Conservation (phyloP, 176 grass and related monocot species). For the Rhynchospora pubera region DNA sequence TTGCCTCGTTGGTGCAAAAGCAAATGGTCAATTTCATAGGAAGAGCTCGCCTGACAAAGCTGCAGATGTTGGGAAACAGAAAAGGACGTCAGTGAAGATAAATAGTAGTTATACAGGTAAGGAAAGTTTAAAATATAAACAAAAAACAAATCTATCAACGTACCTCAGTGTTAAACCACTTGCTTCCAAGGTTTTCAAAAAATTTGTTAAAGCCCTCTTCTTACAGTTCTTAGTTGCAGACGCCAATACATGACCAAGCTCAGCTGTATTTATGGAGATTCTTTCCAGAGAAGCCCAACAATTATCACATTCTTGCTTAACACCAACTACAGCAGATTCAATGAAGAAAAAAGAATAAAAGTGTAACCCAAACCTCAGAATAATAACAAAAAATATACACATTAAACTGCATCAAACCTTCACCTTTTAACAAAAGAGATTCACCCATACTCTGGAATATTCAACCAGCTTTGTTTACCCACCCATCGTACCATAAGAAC, state of each 20-base stretch:
- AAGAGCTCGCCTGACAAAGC: conserved; percentile 43
- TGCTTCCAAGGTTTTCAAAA: conserved; percentile 77
- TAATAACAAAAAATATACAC: neutral
- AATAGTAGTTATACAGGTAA: neutral
- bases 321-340: conserved; percentile 29
- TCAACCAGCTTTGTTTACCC: conserved; percentile 46
- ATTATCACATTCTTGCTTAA: conserved; percentile 36
- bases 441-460: conserved; percentile 28
- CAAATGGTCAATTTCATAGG: conserved; percentile 65
- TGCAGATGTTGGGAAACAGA: conserved; percentile 19
- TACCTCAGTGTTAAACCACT: conserved; percentile 74
- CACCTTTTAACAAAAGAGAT: conserved; percentile 22
- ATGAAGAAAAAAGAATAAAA: neutral
- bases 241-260: conserved; percentile 60
- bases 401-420: conserved; percentile 35
- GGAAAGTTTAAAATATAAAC: neutral
- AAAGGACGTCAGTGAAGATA: neutral
- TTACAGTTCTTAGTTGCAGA: conserved; percentile 85
- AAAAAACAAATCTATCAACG: neutral
- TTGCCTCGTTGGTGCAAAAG: conserved; percentile 35
- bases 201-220: conserved; percentile 56
- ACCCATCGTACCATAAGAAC: conserved; percentile 58
- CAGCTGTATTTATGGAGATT: conserved; percentile 51
- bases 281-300: conserved; percentile 67
- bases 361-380: neutral